These are phyloP conservation scores for Fraxinus xanthoxyloides DNA, from an alignment of 305 asterid genomes.

Conservation along the genomic window DNA sequence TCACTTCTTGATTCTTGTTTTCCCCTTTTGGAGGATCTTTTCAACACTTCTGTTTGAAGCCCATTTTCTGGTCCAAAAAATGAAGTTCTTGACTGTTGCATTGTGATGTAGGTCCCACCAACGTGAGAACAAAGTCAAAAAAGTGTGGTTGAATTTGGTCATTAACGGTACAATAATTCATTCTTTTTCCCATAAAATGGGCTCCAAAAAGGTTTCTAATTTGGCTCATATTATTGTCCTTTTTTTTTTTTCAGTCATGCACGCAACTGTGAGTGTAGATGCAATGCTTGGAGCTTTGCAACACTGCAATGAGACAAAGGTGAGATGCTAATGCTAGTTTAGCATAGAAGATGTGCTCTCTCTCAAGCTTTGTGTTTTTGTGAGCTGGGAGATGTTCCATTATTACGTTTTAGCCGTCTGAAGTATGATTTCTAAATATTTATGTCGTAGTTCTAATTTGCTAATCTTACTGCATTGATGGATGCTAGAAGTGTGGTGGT, in stretches of 20 bases:
- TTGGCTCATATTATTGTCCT: background rate
- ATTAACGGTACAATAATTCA: too few relatives aligned
- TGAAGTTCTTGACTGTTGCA: too few relatives aligned
- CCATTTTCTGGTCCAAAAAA: too few relatives aligned
- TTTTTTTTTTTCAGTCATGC: constrained; percentile 62
- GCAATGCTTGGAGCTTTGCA: constrained; percentile 82
- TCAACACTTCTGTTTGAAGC: too few relatives aligned
- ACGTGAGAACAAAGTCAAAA: too few relatives aligned
- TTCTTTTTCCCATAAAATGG: too few relatives aligned
- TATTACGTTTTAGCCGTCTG: background rate
- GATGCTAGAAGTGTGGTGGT: background rate
- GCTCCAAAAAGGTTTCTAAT: too few relatives aligned
- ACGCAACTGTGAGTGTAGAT: constrained; percentile 80
- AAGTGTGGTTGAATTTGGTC: too few relatives aligned
- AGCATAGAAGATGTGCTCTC: background rate
- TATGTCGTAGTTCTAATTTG: background rate
- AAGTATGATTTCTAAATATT: background rate
- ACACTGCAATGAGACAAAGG: constrained; percentile 55
- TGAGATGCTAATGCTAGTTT: constrained; percentile 21
- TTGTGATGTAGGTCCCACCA: too few relatives aligned
- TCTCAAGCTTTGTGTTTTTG: background rate
- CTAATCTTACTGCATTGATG: background rate
- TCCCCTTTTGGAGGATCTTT: background rate
- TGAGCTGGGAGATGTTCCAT: background rate
- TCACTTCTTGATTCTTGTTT: background rate